Percentiles rank a stretch among this genome's conserved stretches.
Conservation (phyloP, 116 monocot genomes). For the Posidonia oceanica region DNA sequence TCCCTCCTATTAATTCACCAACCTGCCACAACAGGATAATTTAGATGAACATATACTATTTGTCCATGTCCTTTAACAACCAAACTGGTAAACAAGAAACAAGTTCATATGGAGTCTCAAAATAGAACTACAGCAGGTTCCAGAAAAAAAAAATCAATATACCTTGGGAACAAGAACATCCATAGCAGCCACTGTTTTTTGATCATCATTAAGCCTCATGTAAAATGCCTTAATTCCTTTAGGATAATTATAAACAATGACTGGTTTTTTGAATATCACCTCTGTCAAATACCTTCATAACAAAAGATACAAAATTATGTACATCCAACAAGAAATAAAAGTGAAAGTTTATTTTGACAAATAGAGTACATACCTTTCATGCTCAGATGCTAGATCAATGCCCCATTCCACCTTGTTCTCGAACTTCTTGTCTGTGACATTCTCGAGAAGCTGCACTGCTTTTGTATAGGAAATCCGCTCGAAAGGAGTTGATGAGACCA, state of each 20-base stretch:
- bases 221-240: slow-evolving; percentile 89
- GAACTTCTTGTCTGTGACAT: slow-evolving; percentile 74
- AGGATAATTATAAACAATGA: slow-evolving; percentile 89
- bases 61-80: not conserved
- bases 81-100: not conserved
- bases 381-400: slow-evolving; percentile 94
- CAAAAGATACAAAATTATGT: not conserved
- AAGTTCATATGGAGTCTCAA: not conserved
- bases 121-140: no score
- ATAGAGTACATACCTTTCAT: slow-evolving; percentile 59
- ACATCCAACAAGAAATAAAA: not conserved
- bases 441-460: slow-evolving; percentile 54
- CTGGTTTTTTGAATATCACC: slow-evolving; percentile 77
- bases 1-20: slow-evolving; percentile 93
- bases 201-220: slow-evolving; percentile 85
- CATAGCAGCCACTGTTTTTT: slow-evolving; percentile 83
- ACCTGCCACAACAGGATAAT: slow-evolving; percentile 32
- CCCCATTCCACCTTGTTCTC: slow-evolving; percentile 95
- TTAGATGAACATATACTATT: not conserved
- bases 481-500: slow-evolving; percentile 70
- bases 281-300: slow-evolving; percentile 72
- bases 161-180: slow-evolving; percentile 95
- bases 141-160: not conserved
- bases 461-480: slow-evolving; percentile 77
- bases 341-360: not conserved